phyloP scores from a whole-genome alignment of 805 yeast genomes.

The Danielia oregonensis region DNA sequence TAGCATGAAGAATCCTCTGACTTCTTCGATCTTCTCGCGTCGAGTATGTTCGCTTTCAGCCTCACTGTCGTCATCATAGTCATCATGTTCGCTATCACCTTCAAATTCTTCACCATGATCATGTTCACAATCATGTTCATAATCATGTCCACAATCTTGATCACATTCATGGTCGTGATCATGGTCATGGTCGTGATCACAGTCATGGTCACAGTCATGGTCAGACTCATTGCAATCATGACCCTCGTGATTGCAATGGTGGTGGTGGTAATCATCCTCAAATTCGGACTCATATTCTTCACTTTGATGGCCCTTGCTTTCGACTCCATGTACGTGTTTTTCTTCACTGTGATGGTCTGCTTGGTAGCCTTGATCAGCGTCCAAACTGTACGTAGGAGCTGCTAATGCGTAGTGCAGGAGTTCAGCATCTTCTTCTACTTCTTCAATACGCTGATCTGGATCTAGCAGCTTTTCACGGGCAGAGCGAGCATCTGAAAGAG shows the following conservation, averaged over 20 bases:
- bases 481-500: constrained; percentile 26
- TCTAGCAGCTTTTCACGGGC: not conserved
- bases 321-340: not conserved
- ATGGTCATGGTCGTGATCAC: constrained; percentile 20
- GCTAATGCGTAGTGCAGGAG: constrained; percentile 11
- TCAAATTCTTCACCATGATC: constrained; percentile 3
- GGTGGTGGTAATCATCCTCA: not conserved
- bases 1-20: constrained; percentile 73
- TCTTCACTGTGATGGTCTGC: not conserved
- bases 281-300: not conserved
- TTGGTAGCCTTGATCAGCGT: too few species aligned
- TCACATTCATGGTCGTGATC: constrained; percentile 9
- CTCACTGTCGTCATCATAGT: constrained; percentile 19
- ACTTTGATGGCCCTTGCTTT: constrained; percentile 4
- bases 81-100: constrained; percentile 5
- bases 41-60: constrained; percentile 40
- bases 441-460: constrained; percentile 3
- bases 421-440: constrained; percentile 6
- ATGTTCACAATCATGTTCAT: constrained; percentile 42
- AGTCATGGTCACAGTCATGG: constrained; percentile 25
- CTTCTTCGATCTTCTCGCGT: constrained; percentile 68
- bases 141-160: constrained; percentile 23
- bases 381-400: constrained; percentile 5
- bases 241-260: constrained; percentile 19
- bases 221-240: constrained; percentile 29